These are phyloP conservation scores for Wickerhamomyces alni DNA, from an alignment of 805 yeast species.

Conservation along the genomic window DNA sequence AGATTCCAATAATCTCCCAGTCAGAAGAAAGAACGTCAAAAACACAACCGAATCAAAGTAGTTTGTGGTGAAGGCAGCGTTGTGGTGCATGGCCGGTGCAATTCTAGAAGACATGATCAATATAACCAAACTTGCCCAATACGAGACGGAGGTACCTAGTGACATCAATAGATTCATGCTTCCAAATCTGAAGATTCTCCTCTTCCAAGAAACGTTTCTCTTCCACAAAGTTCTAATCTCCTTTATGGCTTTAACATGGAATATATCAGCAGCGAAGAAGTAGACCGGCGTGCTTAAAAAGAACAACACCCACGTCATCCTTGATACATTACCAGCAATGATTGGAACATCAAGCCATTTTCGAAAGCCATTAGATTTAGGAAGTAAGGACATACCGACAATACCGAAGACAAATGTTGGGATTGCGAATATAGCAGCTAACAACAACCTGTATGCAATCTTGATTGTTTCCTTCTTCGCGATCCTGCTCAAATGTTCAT, in stretches of 20 bases:
- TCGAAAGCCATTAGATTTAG: constrained; percentile 34
- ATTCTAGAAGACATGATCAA: constrained; percentile 38
- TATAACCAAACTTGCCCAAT: constrained; percentile 58
- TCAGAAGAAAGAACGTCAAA: constrained; percentile 61
- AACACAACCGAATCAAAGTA: constrained; percentile 80
- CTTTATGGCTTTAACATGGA: constrained; percentile 59
- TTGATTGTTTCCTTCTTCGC: constrained; percentile 42
- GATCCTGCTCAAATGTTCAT: constrained; percentile 51
- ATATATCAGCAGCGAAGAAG: constrained; percentile 67
- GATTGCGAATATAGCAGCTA: constrained; percentile 50
- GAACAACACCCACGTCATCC: constrained; percentile 62
- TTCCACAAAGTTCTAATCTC: constrained; percentile 57
- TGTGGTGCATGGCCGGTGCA: constrained; percentile 5
- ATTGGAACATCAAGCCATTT: constrained; percentile 55
- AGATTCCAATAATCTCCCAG: constrained; percentile 65
- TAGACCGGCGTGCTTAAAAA: constrained; percentile 66
- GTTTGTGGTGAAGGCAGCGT: constrained; percentile 48
- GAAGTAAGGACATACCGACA: constrained; percentile 60
- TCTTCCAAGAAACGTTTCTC: constrained; percentile 45
- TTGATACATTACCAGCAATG: constrained; percentile 55
- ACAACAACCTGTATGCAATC: constrained; percentile 39
- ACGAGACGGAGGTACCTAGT: constrained; percentile 68
- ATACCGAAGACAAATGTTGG: constrained; percentile 67
- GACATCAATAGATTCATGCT: constrained; percentile 73
- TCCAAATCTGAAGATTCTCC: constrained; percentile 62